These are phyloP conservation scores for Drechslerella coelobrocha DNA, from an alignment of 2,329 filamentous ascomycete genomes.

Conservation along the genomic window DNA sequence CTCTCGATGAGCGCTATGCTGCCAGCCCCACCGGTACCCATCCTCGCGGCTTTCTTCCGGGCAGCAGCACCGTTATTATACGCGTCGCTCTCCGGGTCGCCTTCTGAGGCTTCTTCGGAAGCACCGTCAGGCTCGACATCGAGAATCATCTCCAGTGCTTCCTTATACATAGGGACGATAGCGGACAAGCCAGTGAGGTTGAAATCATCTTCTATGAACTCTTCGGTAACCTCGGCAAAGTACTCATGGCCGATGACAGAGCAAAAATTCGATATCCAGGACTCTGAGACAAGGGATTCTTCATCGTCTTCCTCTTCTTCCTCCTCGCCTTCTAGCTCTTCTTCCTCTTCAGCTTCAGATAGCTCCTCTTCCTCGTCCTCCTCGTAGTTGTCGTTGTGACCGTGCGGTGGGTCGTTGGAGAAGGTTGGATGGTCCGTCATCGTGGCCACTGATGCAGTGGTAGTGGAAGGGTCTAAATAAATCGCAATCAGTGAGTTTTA, in stretches of 20 bases:
- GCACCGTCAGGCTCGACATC: conserved; percentile 97
- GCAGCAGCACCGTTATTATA: conserved; percentile 45
- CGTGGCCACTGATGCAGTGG: conserved; percentile 44
- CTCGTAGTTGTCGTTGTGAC: conserved; percentile 39
- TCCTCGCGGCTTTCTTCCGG: conserved; percentile 64
- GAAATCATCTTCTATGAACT: conserved; percentile 99
- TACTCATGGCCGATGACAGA: conserved; percentile 95
- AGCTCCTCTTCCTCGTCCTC: conserved; percentile 44
- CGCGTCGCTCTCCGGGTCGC: conserved; percentile 62
- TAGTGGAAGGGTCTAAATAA: conserved; percentile 10
- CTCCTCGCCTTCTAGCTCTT: conserved; percentile 53
- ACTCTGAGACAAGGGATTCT: conserved; percentile 67
- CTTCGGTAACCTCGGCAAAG: conserved; percentile 97
- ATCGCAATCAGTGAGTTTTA: not conserved
- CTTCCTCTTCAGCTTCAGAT: conserved; percentile 53
- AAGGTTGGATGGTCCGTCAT: conserved; percentile 49
- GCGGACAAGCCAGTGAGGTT: conserved; percentile 94
- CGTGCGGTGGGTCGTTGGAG: conserved; percentile 41
- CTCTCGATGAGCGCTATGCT: conserved; percentile 79
- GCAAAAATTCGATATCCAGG: conserved; percentile 98
- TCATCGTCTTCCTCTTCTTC: conserved; percentile 53
- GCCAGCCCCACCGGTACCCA: conserved; percentile 68
- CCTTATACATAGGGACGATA: conserved; percentile 98
- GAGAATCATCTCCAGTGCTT: conserved; percentile 98
- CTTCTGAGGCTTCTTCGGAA: conserved; percentile 77